These are phyloP conservation scores for Arbutus unedo DNA, from an alignment of 148 eudicot genomes.

Conservation along the genomic window DNA sequence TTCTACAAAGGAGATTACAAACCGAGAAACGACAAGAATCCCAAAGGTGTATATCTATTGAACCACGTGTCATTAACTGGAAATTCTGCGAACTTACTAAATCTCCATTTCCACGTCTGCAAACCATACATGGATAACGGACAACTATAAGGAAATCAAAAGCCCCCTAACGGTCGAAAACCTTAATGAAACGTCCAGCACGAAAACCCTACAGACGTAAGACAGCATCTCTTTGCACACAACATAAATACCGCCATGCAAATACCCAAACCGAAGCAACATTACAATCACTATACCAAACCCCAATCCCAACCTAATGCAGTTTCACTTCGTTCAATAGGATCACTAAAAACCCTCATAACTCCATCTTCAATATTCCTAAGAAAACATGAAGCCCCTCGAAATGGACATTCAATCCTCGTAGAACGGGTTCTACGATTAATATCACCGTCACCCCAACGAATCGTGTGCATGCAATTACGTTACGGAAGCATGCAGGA, in stretches of 20 bases:
- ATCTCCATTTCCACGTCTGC: background rate
- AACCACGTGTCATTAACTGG: background rate
- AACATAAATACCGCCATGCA: background rate
- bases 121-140: background rate
- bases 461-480: background rate
- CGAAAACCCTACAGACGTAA: no score
- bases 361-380: background rate
- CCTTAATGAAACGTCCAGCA: background rate
- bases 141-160: background rate
- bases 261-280: background rate
- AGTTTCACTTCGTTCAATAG: background rate
- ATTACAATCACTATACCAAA: background rate
- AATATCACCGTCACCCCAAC: background rate
- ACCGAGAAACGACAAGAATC: background rate
- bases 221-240: background rate
- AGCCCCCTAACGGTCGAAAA: background rate
- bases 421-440: background rate
- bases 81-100: conserved; percentile 4
- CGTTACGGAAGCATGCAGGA: no score
- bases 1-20: background rate
- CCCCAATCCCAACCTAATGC: background rate
- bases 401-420: background rate
- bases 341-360: background rate
- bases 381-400: background rate
- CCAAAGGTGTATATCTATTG: background rate